Evolutionary conservation across 2,329 filamentous ascomycete species (phyloP).

Genomic region (Plectosphaerella sp.): DNA sequence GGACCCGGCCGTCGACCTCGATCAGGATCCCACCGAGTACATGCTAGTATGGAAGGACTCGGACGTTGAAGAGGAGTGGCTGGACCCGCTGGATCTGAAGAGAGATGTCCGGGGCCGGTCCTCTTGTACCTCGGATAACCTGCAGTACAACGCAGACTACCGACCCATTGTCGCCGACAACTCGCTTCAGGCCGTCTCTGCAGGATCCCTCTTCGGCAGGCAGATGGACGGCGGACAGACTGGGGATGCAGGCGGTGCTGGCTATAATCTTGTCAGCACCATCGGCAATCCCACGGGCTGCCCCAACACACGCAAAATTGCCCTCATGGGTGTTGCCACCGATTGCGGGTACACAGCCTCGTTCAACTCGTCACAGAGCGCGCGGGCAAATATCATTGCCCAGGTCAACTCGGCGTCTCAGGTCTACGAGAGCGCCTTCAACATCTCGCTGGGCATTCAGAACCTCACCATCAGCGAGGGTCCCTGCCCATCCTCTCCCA

Average conservation of each 20-base stretch:
- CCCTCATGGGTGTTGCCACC: constrained; percentile 84
- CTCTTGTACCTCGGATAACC: constrained; percentile 68
- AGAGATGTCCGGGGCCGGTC: constrained; percentile 42
- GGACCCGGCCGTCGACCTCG: constrained; percentile 61
- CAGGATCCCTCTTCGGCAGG: constrained; percentile 66
- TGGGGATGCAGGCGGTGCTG: constrained; percentile 66
- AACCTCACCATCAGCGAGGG: constrained; percentile 76
- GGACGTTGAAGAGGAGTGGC: constrained; percentile 55
- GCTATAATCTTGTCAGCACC: constrained; percentile 69
- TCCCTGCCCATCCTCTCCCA: constrained; percentile 67
- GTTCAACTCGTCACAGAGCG: constrained; percentile 63
- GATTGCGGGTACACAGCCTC: constrained; percentile 82
- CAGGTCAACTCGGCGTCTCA: constrained; percentile 83
- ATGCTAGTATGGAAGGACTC: constrained; percentile 94
- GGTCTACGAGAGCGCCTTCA: constrained; percentile 87
- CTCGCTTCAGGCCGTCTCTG: constrained; percentile 56
- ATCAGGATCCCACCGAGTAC: constrained; percentile 56
- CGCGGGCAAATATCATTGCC: constrained; percentile 71
- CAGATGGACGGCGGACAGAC: constrained; percentile 66
- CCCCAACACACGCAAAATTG: constrained; percentile 84
- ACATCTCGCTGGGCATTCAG: constrained; percentile 85
- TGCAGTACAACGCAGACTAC: constrained; percentile 73
- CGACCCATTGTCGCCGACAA: constrained; percentile 63
- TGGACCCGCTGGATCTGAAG: constrained; percentile 59
- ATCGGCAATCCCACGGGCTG: constrained; percentile 85